phyloP scores from a whole-genome alignment of 2,329 filamentous ascomycete species.

The Stagonosporopsis tanaceti region DNA sequence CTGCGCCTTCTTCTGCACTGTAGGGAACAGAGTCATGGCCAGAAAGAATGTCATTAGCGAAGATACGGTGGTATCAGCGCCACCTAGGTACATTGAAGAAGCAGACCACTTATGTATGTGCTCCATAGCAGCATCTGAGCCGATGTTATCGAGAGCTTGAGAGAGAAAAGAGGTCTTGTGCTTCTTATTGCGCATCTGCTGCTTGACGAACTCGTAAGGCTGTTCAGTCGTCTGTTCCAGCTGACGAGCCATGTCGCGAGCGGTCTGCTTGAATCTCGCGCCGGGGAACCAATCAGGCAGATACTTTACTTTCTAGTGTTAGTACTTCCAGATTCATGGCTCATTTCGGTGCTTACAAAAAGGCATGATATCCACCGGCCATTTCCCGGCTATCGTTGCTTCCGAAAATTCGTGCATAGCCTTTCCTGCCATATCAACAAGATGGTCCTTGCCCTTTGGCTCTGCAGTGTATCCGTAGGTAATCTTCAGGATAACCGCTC shows the following conservation, averaged over 20 bases:
- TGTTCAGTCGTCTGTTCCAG: conserved; percentile 45
- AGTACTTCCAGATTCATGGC: not conserved
- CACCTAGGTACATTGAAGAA: conserved; percentile 54
- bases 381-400: conserved; percentile 54
- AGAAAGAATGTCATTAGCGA: conserved; percentile 57
- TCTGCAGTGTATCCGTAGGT: conserved; percentile 56
- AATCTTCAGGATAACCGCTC: conserved; percentile 39
- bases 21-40: conserved; percentile 60
- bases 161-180: conserved; percentile 53
- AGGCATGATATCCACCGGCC: conserved; percentile 58
- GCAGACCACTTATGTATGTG: conserved; percentile 54
- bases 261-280: conserved; percentile 54
- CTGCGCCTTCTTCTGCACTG: conserved; percentile 58
- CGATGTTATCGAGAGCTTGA: conserved; percentile 47
- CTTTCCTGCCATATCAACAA: conserved; percentile 54
- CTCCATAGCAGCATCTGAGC: conserved; percentile 43
- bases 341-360: conserved; percentile 38
- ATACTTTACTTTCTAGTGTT: conserved; percentile 40
- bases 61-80: conserved; percentile 57
- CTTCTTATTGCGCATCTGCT: conserved; percentile 47
- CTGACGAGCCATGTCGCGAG: conserved; percentile 46
- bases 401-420: conserved; percentile 53
- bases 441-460: conserved; percentile 51
- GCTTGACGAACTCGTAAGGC: conserved; percentile 56
- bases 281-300: conserved; percentile 59